phyloP scores from a whole-genome alignment of 805 yeast genomes.

The Saccharomycopsis malanga region DNA sequence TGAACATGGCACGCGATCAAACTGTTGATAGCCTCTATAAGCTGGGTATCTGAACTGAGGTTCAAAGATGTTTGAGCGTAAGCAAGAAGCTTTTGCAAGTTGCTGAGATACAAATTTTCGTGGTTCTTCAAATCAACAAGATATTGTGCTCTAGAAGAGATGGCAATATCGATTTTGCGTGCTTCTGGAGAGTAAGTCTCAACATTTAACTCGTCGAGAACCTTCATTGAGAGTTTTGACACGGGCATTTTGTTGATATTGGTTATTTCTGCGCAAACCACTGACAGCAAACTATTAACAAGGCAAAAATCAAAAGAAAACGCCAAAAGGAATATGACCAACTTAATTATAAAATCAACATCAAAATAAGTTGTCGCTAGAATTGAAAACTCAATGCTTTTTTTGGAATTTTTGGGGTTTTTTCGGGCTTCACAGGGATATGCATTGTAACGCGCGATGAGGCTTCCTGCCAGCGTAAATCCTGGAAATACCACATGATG shows the following conservation, averaged over 20 bases:
- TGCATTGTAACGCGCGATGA: too few relatives aligned
- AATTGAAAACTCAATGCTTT: too few relatives aligned
- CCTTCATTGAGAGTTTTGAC: constrained; percentile 16
- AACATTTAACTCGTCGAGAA: constrained; percentile 17
- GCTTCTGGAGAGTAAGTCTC: constrained; percentile 10
- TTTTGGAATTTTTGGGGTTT: too few relatives aligned
- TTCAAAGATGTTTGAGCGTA: background rate
- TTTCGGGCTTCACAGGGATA: too few relatives aligned
- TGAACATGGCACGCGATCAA: constrained; percentile 1
- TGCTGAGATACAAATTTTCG: constrained; percentile 10
- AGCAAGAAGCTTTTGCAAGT: constrained; percentile 6
- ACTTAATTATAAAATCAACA: too few relatives aligned
- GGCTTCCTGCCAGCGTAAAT: too few relatives aligned
- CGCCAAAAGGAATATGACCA: too few relatives aligned
- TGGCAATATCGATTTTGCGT: constrained; percentile 15
- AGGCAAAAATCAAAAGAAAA: too few relatives aligned
- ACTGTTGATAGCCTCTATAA: background rate
- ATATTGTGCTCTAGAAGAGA: constrained; percentile 12
- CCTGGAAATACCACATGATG: too few relatives aligned
- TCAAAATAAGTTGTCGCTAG: too few relatives aligned
- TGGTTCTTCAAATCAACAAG: constrained; percentile 5
- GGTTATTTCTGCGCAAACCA: too few relatives aligned
- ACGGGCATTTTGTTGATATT: constrained; percentile 9
- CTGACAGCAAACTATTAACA: too few relatives aligned
- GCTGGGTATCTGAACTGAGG: background rate